A percentile compares a stretch with the other conserved stretches of the same genome.
phyloP scores from a whole-genome alignment of 2,329 filamentous ascomycete species.

The Bretziella fagacearum region DNA sequence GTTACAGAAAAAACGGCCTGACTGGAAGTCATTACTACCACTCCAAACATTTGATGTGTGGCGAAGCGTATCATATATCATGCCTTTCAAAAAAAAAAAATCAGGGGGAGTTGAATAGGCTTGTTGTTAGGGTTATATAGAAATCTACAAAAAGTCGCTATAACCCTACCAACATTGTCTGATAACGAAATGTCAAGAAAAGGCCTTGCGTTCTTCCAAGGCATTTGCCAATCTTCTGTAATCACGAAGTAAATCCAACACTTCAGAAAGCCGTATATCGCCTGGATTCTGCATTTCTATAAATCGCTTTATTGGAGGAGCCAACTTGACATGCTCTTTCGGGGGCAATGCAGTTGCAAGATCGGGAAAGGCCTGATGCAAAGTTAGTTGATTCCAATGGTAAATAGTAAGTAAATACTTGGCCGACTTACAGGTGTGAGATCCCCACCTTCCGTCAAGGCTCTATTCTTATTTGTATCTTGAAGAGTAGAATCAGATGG shows the following conservation, averaged over 20 bases:
- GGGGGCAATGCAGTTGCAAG: background rate
- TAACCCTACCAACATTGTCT: background rate
- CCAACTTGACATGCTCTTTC: conserved; percentile 28
- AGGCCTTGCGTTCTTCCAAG: conserved; percentile 44
- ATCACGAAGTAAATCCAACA: conserved; percentile 53
- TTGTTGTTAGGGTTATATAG: no score
- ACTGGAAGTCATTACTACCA: no score
- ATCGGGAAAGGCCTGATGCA: background rate
- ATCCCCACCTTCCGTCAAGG: conserved; percentile 32
- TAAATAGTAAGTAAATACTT: conserved; percentile 9
- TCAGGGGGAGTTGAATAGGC: no score
- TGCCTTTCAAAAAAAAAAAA: no score
- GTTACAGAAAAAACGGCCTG: no score
- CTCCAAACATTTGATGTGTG: no score
- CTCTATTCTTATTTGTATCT: conserved; percentile 21
- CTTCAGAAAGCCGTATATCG: conserved; percentile 57
- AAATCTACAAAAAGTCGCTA: no score
- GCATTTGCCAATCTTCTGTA: conserved; percentile 54
- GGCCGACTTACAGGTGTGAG: conserved; percentile 37
- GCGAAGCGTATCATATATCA: no score
- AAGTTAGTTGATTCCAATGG: conserved; percentile 31
- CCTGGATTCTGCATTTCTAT: conserved; percentile 53
- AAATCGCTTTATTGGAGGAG: conserved; percentile 55
- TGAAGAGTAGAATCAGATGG: conserved; percentile 20
- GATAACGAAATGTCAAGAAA: conserved; percentile 25